Base-by-base conservation (phyloP, 2,329 filamentous ascomycete genomes). In the Knoxdaviesia capensis region DNA sequence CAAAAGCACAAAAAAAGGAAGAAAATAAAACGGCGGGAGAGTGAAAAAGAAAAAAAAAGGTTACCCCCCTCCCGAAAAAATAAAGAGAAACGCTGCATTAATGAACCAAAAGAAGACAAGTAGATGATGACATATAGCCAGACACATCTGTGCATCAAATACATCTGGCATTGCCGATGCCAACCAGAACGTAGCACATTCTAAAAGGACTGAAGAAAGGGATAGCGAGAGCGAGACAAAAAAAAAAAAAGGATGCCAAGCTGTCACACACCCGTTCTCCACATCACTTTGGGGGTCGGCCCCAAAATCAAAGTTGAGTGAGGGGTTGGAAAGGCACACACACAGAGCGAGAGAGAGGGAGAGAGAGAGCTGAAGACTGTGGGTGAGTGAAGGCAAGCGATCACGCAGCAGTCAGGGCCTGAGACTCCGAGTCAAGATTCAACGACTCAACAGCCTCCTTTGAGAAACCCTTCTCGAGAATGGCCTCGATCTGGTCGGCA, bases 401-500 rank as follows among this genome's bases (percentile, higher is more conserved):
- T 5, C 32, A 5, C 6, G 36, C 33, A 10, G 38, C 11, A 36
- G 33, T 5, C 33, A 39, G 35, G 32, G 41, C 35, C 10, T 32
- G 34, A 31, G 40, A 30, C 32, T 45, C 44, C 32, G 35, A 32
- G 10, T 38, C 34, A 20, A 20, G 20, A 20, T 20, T 20, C 20
- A 20, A 20, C 20, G 20, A 20, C 20, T 20, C 20, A 20, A 20
- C 20, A 20, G 20, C 39, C 10, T 44, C 45, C 34, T 44, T 45
- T 20, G 59, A 59, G 43, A 66, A 65, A 48, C 71, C 69, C 49
- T 69, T 68, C 50, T 68, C 61, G 41, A 72, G 56, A 0, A 45
- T 34, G 45, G 64, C 60, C 33, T 64, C 56, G 38, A 72, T 59
- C 44, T 70, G 61, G 35, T 72, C 68, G 50, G 62, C 68, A 48